A percentile compares a stretch with the other conserved stretches of the same genome.
Evolutionary conservation across 169 alveolate genomes (phyloP).

Genomic region (Perkinsus marinus): DNA sequence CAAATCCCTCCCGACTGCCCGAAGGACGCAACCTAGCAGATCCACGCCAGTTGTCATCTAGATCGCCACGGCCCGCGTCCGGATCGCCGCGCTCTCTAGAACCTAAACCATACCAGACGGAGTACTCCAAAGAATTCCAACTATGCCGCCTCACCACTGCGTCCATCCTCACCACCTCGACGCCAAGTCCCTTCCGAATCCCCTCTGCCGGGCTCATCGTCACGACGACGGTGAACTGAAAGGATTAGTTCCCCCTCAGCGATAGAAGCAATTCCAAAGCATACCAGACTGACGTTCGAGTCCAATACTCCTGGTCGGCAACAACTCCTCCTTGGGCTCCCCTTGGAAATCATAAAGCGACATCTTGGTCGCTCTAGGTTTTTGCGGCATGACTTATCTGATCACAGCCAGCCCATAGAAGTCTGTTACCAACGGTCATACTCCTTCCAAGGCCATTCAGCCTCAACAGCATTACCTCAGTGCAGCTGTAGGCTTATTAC

Average conservation of each 20-base stretch:
- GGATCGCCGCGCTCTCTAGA: not conserved
- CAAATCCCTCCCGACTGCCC: not conserved
- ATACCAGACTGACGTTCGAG: not conserved
- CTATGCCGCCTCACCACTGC: not conserved
- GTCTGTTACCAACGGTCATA: too few relatives aligned
- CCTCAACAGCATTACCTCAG: not conserved
- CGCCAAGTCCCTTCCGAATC: not conserved
- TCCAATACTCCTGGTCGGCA: not conserved
- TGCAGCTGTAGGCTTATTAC: not conserved
- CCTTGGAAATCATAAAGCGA: not conserved
- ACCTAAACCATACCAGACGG: not conserved
- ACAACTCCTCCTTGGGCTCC: not conserved
- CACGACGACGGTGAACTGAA: not conserved
- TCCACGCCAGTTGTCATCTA: not conserved
- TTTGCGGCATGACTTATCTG: not conserved
- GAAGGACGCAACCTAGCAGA: not conserved
- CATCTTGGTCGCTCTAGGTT: not conserved
- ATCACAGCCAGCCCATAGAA: not conserved
- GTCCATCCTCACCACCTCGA: not conserved
- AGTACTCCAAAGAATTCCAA: too few relatives aligned
- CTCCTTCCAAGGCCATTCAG: too few relatives aligned
- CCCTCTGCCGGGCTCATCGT: not conserved
- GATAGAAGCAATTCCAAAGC: not conserved
- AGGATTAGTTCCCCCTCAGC: not conserved
- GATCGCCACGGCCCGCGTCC: not conserved